Evolutionary conservation across 441 rosid genomes (phyloP).

Genomic region (Corymbia calophylla): DNA sequence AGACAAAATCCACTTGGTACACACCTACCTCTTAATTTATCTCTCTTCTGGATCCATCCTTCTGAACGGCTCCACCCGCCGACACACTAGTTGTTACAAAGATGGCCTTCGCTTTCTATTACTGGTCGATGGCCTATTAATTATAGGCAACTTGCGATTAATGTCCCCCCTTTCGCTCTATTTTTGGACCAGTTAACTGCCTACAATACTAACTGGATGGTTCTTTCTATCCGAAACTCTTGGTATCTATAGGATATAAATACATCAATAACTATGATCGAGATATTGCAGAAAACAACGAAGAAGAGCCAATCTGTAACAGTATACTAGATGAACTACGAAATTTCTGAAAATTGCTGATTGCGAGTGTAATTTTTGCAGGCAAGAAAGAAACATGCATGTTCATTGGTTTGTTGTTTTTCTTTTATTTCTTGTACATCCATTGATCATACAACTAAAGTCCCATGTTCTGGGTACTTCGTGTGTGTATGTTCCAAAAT

Average conservation of each 20-base stretch:
- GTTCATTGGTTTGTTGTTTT: not conserved
- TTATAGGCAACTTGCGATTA: not conserved
- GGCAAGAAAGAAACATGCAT: not conserved
- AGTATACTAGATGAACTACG: not conserved
- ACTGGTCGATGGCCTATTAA: not conserved
- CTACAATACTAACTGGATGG: not conserved
- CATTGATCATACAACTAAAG: not conserved
- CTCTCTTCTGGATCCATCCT: not conserved
- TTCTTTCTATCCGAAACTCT: not conserved
- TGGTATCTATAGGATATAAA: not conserved
- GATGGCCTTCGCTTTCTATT: not conserved
- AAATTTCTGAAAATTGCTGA: not conserved
- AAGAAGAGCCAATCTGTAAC: not conserved
- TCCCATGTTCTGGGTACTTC: not conserved
- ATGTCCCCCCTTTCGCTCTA: not conserved
- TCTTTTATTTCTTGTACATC: not conserved
- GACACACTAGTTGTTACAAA: not conserved
- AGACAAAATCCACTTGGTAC: slow-evolving; percentile 68
- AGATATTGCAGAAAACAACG: not conserved
- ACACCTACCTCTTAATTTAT: not conserved
- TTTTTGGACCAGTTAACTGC: not conserved
- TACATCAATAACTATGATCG: not conserved
- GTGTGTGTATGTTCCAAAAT: not conserved
- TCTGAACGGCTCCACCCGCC: not conserved
- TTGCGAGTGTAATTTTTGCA: not conserved